Percentiles rank a stretch among this genome's conserved stretches.
Evolutionary conservation across 2,329 filamentous ascomycete genomes (phyloP).

Genomic region (Monosporascus sp.): DNA sequence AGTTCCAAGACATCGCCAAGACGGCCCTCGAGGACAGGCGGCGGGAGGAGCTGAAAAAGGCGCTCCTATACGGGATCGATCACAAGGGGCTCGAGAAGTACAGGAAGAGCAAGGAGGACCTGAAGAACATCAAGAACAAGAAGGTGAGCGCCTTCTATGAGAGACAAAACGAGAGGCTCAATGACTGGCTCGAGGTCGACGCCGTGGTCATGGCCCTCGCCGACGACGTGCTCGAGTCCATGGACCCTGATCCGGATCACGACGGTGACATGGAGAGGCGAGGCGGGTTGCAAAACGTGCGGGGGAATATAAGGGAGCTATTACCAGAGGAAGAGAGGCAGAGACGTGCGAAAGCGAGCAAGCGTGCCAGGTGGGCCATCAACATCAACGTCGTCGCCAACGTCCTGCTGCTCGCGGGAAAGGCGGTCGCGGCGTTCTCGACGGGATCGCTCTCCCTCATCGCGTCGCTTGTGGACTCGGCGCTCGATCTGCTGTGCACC

Average conservation of each 20-base stretch:
- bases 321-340: constrained; percentile 50
- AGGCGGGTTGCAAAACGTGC: constrained; percentile 42
- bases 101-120: constrained; percentile 45
- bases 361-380: constrained; percentile 46
- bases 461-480: constrained; percentile 57
- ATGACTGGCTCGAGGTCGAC: constrained; percentile 56
- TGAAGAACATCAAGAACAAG: constrained; percentile 48
- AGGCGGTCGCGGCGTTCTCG: constrained; percentile 48
- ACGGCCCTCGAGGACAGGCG: constrained; percentile 21
- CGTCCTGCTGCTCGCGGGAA: constrained; percentile 49
- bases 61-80: constrained; percentile 41
- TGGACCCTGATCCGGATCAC: constrained; percentile 52
- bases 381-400: constrained; percentile 57
- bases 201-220: constrained; percentile 50
- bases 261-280: constrained; percentile 50
- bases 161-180: constrained; percentile 46
- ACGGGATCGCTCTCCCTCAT: constrained; percentile 56
- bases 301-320: constrained; percentile 48
- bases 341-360: constrained; percentile 38
- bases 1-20: constrained; percentile 4
- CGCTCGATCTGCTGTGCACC: constrained; percentile 55
- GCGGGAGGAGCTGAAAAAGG: constrained; percentile 41
- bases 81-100: constrained; percentile 41
- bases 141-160: constrained; percentile 49
- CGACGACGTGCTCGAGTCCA: constrained; percentile 55